phyloP scores from a whole-genome alignment of 805 yeast genomes.

The Ogataea pini region DNA sequence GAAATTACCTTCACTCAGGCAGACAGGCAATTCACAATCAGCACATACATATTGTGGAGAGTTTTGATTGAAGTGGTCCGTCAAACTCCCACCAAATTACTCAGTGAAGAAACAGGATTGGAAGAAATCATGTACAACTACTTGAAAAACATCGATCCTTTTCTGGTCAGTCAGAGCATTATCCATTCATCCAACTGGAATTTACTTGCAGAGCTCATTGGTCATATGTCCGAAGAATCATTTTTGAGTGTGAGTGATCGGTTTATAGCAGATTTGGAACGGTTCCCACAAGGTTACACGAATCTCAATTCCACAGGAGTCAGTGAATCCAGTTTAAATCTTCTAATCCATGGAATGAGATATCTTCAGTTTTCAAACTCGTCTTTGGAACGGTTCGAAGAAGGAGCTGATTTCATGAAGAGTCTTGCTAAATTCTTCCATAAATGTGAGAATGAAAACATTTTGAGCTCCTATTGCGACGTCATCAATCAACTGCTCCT shows the following conservation, averaged over 20 bases:
- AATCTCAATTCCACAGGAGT: slow-evolving; percentile 25
- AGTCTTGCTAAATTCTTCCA: slow-evolving; percentile 83
- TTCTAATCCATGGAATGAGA: slow-evolving; percentile 90
- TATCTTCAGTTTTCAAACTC: slow-evolving; percentile 75
- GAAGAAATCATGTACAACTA: slow-evolving; percentile 95
- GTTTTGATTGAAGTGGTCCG: slow-evolving; percentile 90
- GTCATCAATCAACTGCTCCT: slow-evolving; percentile 73
- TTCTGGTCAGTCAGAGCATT: slow-evolving; percentile 59
- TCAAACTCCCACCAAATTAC: slow-evolving; percentile 73
- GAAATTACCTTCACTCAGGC: slow-evolving; percentile 76
- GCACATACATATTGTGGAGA: slow-evolving; percentile 86
- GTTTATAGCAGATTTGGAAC: slow-evolving; percentile 90
- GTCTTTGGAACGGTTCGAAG: slow-evolving; percentile 89
- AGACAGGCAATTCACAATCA: slow-evolving; percentile 81
- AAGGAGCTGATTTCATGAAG: slow-evolving; percentile 85
- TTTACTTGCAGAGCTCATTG: slow-evolving; percentile 82
- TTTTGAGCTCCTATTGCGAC: slow-evolving; percentile 80
- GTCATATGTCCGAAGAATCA: slow-evolving; percentile 84
- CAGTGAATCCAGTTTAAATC: slow-evolving; percentile 55
- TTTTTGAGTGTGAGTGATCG: slow-evolving; percentile 89
- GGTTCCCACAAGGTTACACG: slow-evolving; percentile 57
- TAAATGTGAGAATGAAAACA: slow-evolving; percentile 60
- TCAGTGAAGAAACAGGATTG: slow-evolving; percentile 77
- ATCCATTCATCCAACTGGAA: slow-evolving; percentile 94
- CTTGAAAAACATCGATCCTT: slow-evolving; percentile 83